Percentiles rank a stretch among this genome's conserved stretches.
Evolutionary conservation across 2,329 filamentous ascomycete species (phyloP).

Genomic region (Exophiala sideris): DNA sequence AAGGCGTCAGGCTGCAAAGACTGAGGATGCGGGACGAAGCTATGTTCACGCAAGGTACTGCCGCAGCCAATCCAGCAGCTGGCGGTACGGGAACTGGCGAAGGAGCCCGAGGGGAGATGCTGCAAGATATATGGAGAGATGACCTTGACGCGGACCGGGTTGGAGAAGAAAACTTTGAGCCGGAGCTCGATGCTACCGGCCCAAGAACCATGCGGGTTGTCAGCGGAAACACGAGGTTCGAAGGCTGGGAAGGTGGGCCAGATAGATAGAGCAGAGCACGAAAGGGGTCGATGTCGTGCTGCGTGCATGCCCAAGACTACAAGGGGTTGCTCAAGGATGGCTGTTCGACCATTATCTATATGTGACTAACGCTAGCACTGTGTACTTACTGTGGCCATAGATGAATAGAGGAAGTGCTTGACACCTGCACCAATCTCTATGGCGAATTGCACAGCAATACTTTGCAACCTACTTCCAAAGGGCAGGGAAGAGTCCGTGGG

Average conservation of each 20-base stretch:
- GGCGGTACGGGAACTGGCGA: background rate
- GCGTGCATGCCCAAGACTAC: too few species aligned
- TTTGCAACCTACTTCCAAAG: too few species aligned
- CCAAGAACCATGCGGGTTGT: slow-evolving; percentile 18
- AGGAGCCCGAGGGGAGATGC: background rate
- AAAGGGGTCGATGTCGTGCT: too few species aligned
- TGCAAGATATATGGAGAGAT: slow-evolving; percentile 24
- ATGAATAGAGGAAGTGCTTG: too few species aligned
- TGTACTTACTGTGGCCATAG: too few species aligned
- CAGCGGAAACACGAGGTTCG: slow-evolving; percentile 22
- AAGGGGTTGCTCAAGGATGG: too few species aligned
- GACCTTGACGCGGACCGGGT: slow-evolving; percentile 27
- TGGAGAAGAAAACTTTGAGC: slow-evolving; percentile 28
- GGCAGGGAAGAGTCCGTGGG: too few species aligned
- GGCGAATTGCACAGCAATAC: too few species aligned
- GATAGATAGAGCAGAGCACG: background rate
- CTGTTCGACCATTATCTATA: too few species aligned
- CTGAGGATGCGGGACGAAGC: slow-evolving; percentile 14
- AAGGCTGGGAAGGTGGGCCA: background rate
- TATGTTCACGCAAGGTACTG: slow-evolving; percentile 10
- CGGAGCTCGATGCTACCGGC: background rate
- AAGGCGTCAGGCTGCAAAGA: slow-evolving; percentile 19
- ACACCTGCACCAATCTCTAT: too few species aligned
- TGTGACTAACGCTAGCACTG: too few species aligned
- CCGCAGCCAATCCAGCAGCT: background rate